Evolutionary conservation across 495 filamentous ascomycete species (phyloP), one percentile per base, ranked within the genome.

Genomic region (Aspergillus taichungensis): DNA sequence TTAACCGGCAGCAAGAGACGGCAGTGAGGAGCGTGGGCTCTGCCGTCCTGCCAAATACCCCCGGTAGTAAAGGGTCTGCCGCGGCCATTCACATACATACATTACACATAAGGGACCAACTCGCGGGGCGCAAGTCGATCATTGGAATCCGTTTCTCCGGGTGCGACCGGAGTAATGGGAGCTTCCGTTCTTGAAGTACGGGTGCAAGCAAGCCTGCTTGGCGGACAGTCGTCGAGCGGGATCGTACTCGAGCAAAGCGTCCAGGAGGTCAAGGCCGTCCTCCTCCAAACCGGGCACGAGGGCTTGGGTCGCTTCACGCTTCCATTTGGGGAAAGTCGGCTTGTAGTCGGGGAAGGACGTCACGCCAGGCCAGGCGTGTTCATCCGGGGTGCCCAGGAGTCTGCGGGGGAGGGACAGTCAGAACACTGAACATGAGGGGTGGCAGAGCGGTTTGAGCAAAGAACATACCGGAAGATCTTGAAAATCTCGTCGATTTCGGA

Each of bases 401-500:
- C 92, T 95, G 56, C 34, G 13, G 28, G 14, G 12, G 3, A 30
- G 36, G 45, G 12, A n/a, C 2, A 24, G 18, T 24, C 18, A 24
- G 18, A 24, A 24, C 18, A 24, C 18, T 24, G 18, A 1, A 24
- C 18, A 2, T 24, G 18, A 4, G 18, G 6, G 41, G 29, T 28
- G 12, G 7, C 5, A 33, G 40, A 36, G n/a, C 53, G 11, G 12
- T 11, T 34, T 9, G 13, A 12, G 29, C 31, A 27, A 12, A 37
- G 18, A 18, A 47, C 79, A 53, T 69, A 92, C 88, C 83, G 77
- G 81, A 99, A 99, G 54, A 97, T 99, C 69, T 95, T 97, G 75
- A 97, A 97, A 55, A 99, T 97, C 70, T 99, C 94, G 55, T 99
- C 92, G 66, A 99, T 97, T 63, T 99, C 92, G 2, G 89, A 95